A percentile compares a stretch with the other conserved stretches of the same genome.
Evolutionary conservation across 495 filamentous ascomycete species (phyloP).

Genomic region (Clohesyomyces aquaticus): DNA sequence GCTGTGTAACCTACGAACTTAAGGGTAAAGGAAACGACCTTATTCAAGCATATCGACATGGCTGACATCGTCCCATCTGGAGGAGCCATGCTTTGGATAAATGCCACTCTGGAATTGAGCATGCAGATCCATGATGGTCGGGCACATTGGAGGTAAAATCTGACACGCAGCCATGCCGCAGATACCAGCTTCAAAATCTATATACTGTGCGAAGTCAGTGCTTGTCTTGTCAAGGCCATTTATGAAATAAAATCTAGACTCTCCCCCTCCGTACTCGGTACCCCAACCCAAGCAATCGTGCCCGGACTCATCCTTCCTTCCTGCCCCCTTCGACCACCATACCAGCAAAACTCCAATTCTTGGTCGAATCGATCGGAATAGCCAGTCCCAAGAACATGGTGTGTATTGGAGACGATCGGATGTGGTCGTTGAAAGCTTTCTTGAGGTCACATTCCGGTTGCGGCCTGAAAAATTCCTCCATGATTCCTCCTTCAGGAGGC

Average conservation of each 20-base stretch:
- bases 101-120: slow-evolving; percentile 20
- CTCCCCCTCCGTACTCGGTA: slow-evolving; percentile 20
- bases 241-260: too few species aligned
- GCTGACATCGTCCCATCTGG: too few species aligned
- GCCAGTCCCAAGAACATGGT: slow-evolving; percentile 14
- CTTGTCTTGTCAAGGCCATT: background rate
- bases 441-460: slow-evolving; percentile 17
- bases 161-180: slow-evolving; percentile 26
- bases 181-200: slow-evolving; percentile 13
- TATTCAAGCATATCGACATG: too few species aligned
- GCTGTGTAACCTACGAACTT: too few species aligned
- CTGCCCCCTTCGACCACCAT: slow-evolving; percentile 14
- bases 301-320: slow-evolving; percentile 9
- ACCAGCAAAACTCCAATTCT: slow-evolving; percentile 20
- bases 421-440: slow-evolving; percentile 14
- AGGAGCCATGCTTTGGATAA: slow-evolving; percentile 3
- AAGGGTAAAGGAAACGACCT: too few species aligned
- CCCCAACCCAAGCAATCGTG: slow-evolving; percentile 18
- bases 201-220: slow-evolving; percentile 5
- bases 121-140: slow-evolving; percentile 17
- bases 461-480: slow-evolving; percentile 23
- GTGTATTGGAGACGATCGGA: slow-evolving; percentile 6
- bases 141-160: slow-evolving; percentile 23
- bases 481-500: slow-evolving; percentile 7
- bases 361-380: slow-evolving; percentile 9